Evolutionary conservation across 129 eudicot species (phyloP), one percentile per base, ranked within the genome.

Genomic region (Tagetes patula): DNA sequence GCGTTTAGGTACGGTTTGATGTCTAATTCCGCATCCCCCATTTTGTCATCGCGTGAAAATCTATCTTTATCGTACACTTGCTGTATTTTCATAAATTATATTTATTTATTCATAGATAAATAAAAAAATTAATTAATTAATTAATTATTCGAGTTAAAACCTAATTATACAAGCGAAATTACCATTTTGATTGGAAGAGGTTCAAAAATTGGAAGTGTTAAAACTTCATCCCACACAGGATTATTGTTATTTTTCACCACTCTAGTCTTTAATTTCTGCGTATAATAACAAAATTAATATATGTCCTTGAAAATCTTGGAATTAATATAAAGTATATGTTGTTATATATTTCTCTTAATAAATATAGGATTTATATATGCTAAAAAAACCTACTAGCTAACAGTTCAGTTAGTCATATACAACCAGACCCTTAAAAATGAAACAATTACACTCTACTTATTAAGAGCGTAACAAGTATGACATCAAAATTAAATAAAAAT

Each of bases 191-290:
- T 77, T 10, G 94, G 91, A n/a, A 46, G 58, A 11, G 89, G 80
- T 72, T 89, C 89, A 7, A 77, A 34, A 73, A 92, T 73, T 37
- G 89, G 73, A 47, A 92, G 85, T 0, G 96, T 87, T 5, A 92
- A 67, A 31, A 83, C 87, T 72, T 89, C 96, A 79, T 92, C 84
- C 96, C 96, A 89, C 49, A 79, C 91, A 0, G 95, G 96, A 64
- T 92, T 89, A 5, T 79, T 14, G 67, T 80, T 84, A 40, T 85
- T 83, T 67, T 72, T 87, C 69, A 89, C 80, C 38, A 87, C 91
- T 6, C 75, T 67, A 49, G 96, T 89, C 87, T 92, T 92, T 46
- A 89, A 34, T 79, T 87, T 88, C 97, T 91, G 90, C 75, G 30
- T 38, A 38, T 20, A 74, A 27, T 27, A 13, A 0, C 12, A 48